Conservation (phyloP, 148 eudicot genomes). For the Nyssa sinensis region DNA sequence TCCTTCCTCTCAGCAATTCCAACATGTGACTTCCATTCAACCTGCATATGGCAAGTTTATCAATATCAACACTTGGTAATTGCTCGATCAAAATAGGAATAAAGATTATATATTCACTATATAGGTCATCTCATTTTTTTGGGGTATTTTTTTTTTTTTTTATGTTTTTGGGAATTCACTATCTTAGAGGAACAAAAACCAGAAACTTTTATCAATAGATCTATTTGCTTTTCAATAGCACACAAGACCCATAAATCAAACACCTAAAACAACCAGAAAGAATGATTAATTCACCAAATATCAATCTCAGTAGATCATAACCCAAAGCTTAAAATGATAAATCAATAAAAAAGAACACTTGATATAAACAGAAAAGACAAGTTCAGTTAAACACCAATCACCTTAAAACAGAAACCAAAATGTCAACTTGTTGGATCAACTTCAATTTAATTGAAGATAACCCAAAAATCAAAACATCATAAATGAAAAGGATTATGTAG, state of each 20-base stretch:
- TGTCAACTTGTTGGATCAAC: neutral
- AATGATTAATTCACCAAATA: neutral
- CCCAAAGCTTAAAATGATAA: neutral
- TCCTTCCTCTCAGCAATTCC: conserved; percentile 73
- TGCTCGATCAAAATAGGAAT: no score
- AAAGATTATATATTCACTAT: no score
- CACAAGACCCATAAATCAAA: neutral
- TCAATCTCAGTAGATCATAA: neutral
- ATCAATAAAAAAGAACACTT: neutral
- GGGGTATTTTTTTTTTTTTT: no score
- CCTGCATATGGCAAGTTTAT: conserved; percentile 33
- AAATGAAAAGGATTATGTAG: neutral
- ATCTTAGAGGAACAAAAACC: neutral
- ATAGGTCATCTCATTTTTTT: no score
- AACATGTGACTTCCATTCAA: conserved; percentile 64
- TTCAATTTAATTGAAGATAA: neutral
- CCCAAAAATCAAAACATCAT: neutral
- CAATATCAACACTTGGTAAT: conserved; percentile 2
- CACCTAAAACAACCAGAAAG: neutral
- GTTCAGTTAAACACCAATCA: neutral
- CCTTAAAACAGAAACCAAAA: neutral
- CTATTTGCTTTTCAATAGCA: neutral
- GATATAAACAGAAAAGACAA: neutral
- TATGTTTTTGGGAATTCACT: no score
- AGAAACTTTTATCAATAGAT: neutral